A percentile compares a stretch with the other conserved stretches of the same genome.
These are phyloP conservation scores for Calocybe cyanea DNA, from an alignment of 768 basidiomycete species.

Conservation along the genomic window DNA sequence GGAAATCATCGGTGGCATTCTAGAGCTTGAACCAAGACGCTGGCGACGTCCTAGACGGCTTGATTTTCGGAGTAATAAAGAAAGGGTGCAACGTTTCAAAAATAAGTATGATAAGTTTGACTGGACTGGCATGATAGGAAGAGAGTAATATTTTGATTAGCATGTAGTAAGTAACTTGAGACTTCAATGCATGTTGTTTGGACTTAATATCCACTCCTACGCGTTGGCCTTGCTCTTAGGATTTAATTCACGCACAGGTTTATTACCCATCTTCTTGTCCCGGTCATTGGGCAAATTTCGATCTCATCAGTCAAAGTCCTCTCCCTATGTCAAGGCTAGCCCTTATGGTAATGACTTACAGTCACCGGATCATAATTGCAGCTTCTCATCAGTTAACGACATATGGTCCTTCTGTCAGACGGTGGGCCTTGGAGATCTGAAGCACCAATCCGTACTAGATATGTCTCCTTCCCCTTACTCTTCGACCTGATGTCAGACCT, in stretches of 20 bases:
- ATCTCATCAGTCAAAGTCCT: too few species aligned
- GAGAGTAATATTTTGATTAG: constrained; percentile 16
- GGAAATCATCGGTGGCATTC: constrained; percentile 90
- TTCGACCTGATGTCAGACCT: constrained; percentile 21
- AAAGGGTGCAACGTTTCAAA: constrained; percentile 67
- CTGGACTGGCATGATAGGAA: constrained; percentile 74
- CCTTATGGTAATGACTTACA: too few species aligned
- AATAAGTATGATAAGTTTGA: constrained; percentile 75
- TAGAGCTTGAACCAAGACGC: constrained; percentile 80
- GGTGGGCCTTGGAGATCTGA: not conserved
- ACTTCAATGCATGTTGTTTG: not conserved
- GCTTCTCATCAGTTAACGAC: not conserved
- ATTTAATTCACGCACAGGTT: not conserved
- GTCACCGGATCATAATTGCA: not conserved
- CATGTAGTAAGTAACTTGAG: too few species aligned
- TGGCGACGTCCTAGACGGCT: constrained; percentile 82
- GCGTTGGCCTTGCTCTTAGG: not conserved
- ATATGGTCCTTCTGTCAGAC: not conserved
- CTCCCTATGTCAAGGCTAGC: too few species aligned
- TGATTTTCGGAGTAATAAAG: constrained; percentile 66
- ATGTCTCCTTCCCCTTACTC: constrained; percentile 8
- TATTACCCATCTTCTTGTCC: too few species aligned
- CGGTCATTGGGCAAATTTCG: too few species aligned
- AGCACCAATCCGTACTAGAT: not conserved
- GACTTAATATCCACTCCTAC: not conserved